These are phyloP conservation scores for Penicillium decumbens DNA, from an alignment of 2,329 filamentous ascomycete species.

Conservation along the genomic window DNA sequence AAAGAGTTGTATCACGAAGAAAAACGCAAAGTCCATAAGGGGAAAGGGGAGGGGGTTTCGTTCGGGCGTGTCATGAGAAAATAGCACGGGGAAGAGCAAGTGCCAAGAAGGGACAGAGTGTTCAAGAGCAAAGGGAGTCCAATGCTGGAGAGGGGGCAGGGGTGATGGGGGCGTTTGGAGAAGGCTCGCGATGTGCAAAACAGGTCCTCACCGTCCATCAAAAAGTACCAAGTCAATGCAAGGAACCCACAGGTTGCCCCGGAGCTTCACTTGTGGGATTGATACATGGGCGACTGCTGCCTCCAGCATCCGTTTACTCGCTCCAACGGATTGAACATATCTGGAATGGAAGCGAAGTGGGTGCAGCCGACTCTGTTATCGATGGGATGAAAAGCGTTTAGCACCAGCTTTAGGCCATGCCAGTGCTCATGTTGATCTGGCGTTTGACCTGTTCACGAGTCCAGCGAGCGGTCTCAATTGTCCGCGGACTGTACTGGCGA, in stretches of 20 bases:
- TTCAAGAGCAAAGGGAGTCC: slow-evolving; percentile 2
- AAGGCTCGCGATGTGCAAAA: background rate
- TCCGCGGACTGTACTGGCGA: slow-evolving; percentile 77
- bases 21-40: slow-evolving; percentile 11
- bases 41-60: slow-evolving; percentile 10
- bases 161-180: background rate
- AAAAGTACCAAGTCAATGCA: background rate
- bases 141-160: background rate
- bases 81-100: slow-evolving; percentile 11
- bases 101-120: slow-evolving; percentile 5
- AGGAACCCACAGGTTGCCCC: background rate
- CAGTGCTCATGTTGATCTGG: slow-evolving; percentile 51
- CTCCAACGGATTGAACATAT: background rate
- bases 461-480: slow-evolving; percentile 93
- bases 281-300: background rate
- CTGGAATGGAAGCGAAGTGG: background rate
- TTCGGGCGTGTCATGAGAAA: slow-evolving; percentile 19
- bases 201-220: slow-evolving; percentile 1
- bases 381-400: slow-evolving; percentile 5
- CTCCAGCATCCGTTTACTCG: background rate
- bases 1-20: slow-evolving; percentile 19
- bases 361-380: background rate
- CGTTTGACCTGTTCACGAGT: slow-evolving; percentile 96
- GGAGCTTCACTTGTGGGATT: background rate
- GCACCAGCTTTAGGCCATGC: slow-evolving; percentile 35